Percentiles rank a stretch among this genome's conserved stretches.
These are phyloP conservation scores for Oryza meyeriana DNA, from an alignment of 176 grass and related monocot genomes.

Conservation along the genomic window DNA sequence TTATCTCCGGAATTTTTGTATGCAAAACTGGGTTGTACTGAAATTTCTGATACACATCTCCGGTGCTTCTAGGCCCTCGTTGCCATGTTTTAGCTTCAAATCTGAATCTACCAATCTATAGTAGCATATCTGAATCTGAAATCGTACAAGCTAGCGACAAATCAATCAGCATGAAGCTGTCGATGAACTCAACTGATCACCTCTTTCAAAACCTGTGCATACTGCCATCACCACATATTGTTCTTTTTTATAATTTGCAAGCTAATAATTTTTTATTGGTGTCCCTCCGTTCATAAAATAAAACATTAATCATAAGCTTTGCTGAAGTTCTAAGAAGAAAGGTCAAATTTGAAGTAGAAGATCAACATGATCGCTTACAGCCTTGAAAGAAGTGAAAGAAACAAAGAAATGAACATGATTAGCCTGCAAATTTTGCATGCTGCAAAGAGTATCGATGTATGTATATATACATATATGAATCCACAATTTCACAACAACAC, in stretches of 20 bases:
- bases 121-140: not conserved
- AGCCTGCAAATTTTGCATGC: too few relatives aligned
- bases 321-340: not conserved
- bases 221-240: too few relatives aligned
- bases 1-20: not conserved
- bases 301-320: not conserved
- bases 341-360: not conserved
- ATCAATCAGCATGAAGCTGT: not conserved
- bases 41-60: not conserved
- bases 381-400: too few relatives aligned
- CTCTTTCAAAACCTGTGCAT: not conserved
- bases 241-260: not conserved
- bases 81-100: not conserved
- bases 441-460: too few relatives aligned
- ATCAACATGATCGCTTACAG: not conserved
- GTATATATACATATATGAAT: too few relatives aligned
- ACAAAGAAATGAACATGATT: too few relatives aligned
- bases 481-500: too few relatives aligned
- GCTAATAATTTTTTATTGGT: not conserved
- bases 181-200: not conserved
- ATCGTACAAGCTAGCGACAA: not conserved
- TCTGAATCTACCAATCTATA: not conserved
- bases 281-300: not conserved
- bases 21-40: not conserved
- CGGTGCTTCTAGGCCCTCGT: not conserved